Base-by-base conservation (phyloP, 306 rosid species). In the Begonia loranthoides region DNA sequence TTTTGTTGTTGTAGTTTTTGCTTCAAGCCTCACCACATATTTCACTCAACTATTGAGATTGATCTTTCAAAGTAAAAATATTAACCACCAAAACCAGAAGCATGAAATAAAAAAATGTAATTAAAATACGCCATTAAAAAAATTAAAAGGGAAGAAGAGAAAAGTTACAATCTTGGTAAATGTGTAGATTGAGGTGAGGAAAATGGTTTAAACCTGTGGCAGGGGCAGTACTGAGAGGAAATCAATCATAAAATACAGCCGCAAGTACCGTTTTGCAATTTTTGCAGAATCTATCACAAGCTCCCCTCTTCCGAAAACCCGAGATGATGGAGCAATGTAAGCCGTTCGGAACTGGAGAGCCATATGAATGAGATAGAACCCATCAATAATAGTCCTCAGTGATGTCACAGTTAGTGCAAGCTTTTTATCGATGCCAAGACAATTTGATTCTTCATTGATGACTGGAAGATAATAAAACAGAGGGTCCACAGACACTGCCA, bases 251-350 rank as follows among this genome's bases (percentile, higher is more conserved):
- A 90, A 85, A 65, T 79, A 73, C 54, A 70, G 71, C 70, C 66
- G 78, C 79, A 85, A 51, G 83, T 85, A 90, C 58, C 97, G 73
- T 69, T 79, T 85, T 33, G 97, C 97, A 59, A 90, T 90, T 74
- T 81, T 76, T 55, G 83, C 82, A 0, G 95, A 63, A 67, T 78
- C 94, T 69, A 90, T 85, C 75, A 90, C 95, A 73, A 90, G 94
- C 78, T 90, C 97, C 66, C 97, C 97, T 61, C 95, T 76, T 67
- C 95, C 97, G 70, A 90, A 90, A 65, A 90, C 97, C 77, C 94
- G 87, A 66, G 97, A 90, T 51, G 97, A 90, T 56, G 97, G 97
- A 66, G 97, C 97, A 62, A 90, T 85, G 68, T 85, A 85, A 43
- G 94, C 95, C 28, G 95, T 90, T 56, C 95, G 94, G 54, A 90